phyloP scores from a whole-genome alignment of 1,284 basidiomycete genomes.

The Neonothopanus nambi region DNA sequence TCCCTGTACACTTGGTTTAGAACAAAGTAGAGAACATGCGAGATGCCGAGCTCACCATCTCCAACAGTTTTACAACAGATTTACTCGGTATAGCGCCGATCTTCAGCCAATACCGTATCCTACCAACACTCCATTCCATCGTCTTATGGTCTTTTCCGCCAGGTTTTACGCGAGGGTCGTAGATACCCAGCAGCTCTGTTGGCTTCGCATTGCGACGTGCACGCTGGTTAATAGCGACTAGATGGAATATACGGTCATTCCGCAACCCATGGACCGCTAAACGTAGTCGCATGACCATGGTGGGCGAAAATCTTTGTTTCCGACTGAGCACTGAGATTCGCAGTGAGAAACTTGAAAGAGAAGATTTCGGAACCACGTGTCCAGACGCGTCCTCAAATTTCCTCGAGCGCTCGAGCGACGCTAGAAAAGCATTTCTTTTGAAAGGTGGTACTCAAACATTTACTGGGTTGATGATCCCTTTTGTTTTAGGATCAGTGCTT shows the following conservation, averaged over 20 bases:
- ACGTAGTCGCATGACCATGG: slow-evolving; percentile 85
- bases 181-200: slow-evolving; percentile 87
- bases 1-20: slow-evolving; percentile 28
- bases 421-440: too few relatives aligned
- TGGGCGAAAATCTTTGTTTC: slow-evolving; percentile 14
- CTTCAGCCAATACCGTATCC: slow-evolving; percentile 88
- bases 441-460: too few relatives aligned
- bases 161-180: slow-evolving; percentile 66
- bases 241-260: slow-evolving; percentile 82
- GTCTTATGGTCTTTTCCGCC: slow-evolving; percentile 60
- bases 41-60: slow-evolving; percentile 52
- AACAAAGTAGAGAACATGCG: background rate
- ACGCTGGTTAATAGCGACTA: slow-evolving; percentile 82
- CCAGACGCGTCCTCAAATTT: background rate
- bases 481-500: too few relatives aligned
- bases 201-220: slow-evolving; percentile 86
- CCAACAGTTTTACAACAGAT: slow-evolving; percentile 76
- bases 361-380: slow-evolving; percentile 1
- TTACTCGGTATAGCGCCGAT: slow-evolving; percentile 85
- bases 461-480: too few relatives aligned
- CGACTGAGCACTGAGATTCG: too few relatives aligned
- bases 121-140: slow-evolving; percentile 87
- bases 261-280: slow-evolving; percentile 83
- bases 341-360: background rate
- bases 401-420: too few relatives aligned